A percentile compares a stretch with the other conserved stretches of the same genome.
These are phyloP conservation scores for Wickerhamiella slavikovae DNA, from an alignment of 805 yeast species.

Conservation along the genomic window DNA sequence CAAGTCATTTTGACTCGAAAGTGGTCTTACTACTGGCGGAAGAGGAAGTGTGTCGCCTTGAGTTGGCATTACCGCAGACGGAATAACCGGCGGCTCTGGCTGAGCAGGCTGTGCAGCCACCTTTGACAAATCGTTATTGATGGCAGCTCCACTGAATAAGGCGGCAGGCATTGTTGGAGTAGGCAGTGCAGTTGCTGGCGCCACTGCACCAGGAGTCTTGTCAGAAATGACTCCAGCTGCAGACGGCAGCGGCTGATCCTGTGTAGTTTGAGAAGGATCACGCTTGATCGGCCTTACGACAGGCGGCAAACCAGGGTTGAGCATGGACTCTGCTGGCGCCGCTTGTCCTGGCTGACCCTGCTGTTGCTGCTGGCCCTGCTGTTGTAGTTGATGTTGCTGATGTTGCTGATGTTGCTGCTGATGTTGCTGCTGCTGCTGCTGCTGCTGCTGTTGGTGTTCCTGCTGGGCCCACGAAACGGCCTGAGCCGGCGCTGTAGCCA, in stretches of 20 bases:
- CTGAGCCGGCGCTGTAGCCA: not conserved
- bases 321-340: slow-evolving; percentile 10
- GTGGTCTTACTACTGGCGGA: too few species aligned
- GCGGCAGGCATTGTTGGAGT: too few species aligned
- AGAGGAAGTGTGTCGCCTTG: slow-evolving; percentile 2
- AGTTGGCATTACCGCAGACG: not conserved
- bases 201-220: too few species aligned
- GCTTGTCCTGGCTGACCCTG: slow-evolving; percentile 5
- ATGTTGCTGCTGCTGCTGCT: not conserved
- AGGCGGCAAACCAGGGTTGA: too few species aligned
- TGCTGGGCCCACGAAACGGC: not conserved
- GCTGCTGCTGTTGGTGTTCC: not conserved
- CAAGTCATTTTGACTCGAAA: too few species aligned
- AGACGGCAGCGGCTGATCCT: too few species aligned
- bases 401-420: not conserved
- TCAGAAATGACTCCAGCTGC: too few species aligned
- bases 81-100: slow-evolving; percentile 2
- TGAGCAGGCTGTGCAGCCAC: slow-evolving; percentile 2
- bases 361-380: slow-evolving; percentile 13
- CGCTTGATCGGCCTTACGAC: too few species aligned
- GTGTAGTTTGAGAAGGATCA: too few species aligned
- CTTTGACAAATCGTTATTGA: too few species aligned
- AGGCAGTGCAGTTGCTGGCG: too few species aligned
- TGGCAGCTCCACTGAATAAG: too few species aligned
- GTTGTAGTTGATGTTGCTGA: not conserved